Conservation (phyloP, 768 basidiomycete species). For the Pholiota molesta region DNA sequence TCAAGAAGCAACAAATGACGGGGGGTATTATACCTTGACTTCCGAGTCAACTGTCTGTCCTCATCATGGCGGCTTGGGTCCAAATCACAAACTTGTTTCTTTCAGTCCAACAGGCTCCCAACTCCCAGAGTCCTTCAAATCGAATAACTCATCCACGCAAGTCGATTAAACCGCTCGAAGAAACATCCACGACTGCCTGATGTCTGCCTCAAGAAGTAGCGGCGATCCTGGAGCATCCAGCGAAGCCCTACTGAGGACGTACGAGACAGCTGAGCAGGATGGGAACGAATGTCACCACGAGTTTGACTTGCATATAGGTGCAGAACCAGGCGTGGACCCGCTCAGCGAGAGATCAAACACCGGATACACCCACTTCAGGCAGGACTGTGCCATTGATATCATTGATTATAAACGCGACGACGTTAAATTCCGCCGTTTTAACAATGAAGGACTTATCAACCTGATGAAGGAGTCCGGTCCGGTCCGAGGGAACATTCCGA, state of each 20-base stretch:
- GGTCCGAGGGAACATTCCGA: conserved; percentile 3
- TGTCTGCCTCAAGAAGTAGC: neutral
- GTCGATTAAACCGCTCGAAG: neutral
- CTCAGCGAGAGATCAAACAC: conserved; percentile 47
- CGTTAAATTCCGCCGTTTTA: conserved; percentile 45
- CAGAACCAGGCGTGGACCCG: conserved; percentile 68
- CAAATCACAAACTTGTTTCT: neutral
- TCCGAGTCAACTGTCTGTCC: neutral
- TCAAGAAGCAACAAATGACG: neutral
- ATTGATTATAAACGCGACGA: conserved; percentile 59
- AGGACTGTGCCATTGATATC: conserved; percentile 62
- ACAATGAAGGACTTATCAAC: conserved; percentile 52
- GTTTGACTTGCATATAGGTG: conserved; percentile 42
- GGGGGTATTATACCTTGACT: neutral
- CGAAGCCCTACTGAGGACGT: neutral
- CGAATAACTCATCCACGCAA: neutral
- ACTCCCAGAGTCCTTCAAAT: neutral
- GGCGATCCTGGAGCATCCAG: neutral
- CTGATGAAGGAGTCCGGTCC: conserved; percentile 32
- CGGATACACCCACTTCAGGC: conserved; percentile 52
- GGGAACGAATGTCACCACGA: conserved; percentile 17
- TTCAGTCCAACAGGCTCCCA: neutral
- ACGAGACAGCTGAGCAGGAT: neutral
- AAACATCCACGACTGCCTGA: neutral
- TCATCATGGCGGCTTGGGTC: neutral